Percentiles rank a stretch among this genome's conserved stretches.
These are phyloP conservation scores for Solidago caesia DNA, from an alignment of 129 eudicot genomes.

Conservation along the genomic window DNA sequence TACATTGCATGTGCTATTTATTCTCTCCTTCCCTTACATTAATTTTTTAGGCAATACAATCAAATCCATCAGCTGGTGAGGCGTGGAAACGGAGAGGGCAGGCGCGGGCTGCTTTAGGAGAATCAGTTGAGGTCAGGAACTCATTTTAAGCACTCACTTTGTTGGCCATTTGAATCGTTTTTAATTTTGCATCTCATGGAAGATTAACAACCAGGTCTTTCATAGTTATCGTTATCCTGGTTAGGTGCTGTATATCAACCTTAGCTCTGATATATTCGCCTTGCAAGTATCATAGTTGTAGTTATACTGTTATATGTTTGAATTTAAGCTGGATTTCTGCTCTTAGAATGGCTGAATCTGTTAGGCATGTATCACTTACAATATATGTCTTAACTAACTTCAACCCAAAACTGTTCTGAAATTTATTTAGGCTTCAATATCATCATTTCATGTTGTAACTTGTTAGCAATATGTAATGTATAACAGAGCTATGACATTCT, in stretches of 20 bases:
- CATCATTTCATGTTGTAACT: not conserved
- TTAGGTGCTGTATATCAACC: not conserved
- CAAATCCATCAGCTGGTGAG: conserved; percentile 96
- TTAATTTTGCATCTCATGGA: not conserved
- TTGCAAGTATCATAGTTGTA: not conserved
- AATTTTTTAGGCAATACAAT: conserved; percentile 62
- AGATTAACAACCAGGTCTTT: not conserved
- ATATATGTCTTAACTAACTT: conserved; percentile 2
- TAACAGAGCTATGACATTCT: conserved; percentile 10
- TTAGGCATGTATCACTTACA: conserved; percentile 19
- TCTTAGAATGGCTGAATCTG: conserved; percentile 11
- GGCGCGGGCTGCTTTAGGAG: conserved; percentile 99
- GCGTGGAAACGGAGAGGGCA: conserved; percentile 99
- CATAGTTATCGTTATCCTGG: not conserved
- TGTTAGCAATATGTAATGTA: conserved; percentile 2
- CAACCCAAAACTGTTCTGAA: conserved; percentile 3
- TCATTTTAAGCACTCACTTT: conserved; percentile 17
- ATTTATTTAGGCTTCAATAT: conserved; percentile 15
- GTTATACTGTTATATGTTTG: not conserved
- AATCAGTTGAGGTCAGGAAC: conserved; percentile 69
- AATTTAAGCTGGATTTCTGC: conserved; percentile 13
- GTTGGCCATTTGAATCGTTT: conserved; percentile 1
- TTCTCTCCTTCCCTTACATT: conserved; percentile 8
- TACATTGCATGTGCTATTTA: conserved; percentile 12
- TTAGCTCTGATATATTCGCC: not conserved